Base-by-base conservation (phyloP, 768 basidiomycete species). In the Thelephora aurantiotincta region DNA sequence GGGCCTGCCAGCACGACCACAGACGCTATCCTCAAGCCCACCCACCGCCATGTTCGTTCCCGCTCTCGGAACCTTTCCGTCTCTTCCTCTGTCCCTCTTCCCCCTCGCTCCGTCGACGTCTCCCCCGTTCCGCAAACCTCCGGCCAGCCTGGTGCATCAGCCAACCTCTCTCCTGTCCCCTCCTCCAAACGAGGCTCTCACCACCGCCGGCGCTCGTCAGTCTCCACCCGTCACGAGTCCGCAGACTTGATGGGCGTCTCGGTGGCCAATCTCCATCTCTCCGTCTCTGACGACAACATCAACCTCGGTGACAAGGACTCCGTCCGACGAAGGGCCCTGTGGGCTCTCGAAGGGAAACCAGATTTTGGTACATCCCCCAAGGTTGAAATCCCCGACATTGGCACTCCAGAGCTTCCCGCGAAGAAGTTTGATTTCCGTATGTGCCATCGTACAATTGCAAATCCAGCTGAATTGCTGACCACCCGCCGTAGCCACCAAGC, bases 231-330 rank as follows among this genome's bases (percentile, higher is more conserved):
- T 51, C 75, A 73, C 54, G 91, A 94, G 67, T 91, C 88, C 16
- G 83, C 88, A 14, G 91, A 93, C 57, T 68, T 94, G 58, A 92
- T 94, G 85, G 87, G 88, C 22, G 74, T 87, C 11, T 65, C 81
- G 19, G 66, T 85, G 35, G 78, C 83, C 11, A 77, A 80, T 51
- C 70, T 87, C 20, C 76, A 78, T 5, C 55, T 72, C 7, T 73
- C 76, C 1, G 66, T 68, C 22, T 69, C 77, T 1, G 80, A 87
- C 30, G 79, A 83, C 58, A 78, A 78, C 55, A 65, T 82, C 56
- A 80, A 76, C 52, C 56, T 80, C 20, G 80, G 77, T 26, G 81
- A 84, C 54, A 79, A 75, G 63, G 82, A 86, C 54, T 87, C 87
- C 14, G 73, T 87, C 35, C 80, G 89, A 35, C 77, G 84, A 16